phyloP scores from a whole-genome alignment of 202 grass and related monocot genomes.

The Panicum virgatum region DNA sequence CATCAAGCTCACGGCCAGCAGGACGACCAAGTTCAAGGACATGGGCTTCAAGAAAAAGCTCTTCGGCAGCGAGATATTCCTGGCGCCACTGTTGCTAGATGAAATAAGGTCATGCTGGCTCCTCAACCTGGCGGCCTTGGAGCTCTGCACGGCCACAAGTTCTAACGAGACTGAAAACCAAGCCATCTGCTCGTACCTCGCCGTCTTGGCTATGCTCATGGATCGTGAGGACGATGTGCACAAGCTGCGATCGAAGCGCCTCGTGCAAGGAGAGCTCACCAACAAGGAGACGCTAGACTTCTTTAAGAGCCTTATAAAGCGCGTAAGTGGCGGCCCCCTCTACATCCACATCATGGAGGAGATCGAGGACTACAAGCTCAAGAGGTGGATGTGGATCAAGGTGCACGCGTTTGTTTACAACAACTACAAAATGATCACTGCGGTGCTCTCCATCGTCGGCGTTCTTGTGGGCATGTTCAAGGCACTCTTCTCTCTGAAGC shows the following conservation, averaged over 20 bases:
- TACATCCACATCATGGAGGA: neutral
- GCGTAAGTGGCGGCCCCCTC: neutral
- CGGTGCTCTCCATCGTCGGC: neutral
- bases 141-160: neutral
- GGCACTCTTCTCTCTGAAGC: neutral
- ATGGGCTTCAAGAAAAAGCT: neutral
- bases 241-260: neutral
- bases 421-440: neutral
- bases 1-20: neutral
- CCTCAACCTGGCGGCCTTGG: neutral
- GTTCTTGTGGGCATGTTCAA: conserved; percentile 1
- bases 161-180: neutral
- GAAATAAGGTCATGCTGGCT: neutral
- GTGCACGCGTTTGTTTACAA: neutral
- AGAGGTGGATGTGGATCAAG: neutral
- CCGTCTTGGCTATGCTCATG: neutral
- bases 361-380: neutral
- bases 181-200: neutral
- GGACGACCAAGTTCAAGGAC: neutral
- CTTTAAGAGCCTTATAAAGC: neutral
- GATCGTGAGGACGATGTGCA: neutral
- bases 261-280: neutral
- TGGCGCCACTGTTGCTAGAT: neutral
- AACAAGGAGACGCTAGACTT: neutral
- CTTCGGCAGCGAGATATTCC: neutral